Evolutionary conservation across 2,329 filamentous ascomycete species (phyloP).

Genomic region (Phaeosphaeria sp.): DNA sequence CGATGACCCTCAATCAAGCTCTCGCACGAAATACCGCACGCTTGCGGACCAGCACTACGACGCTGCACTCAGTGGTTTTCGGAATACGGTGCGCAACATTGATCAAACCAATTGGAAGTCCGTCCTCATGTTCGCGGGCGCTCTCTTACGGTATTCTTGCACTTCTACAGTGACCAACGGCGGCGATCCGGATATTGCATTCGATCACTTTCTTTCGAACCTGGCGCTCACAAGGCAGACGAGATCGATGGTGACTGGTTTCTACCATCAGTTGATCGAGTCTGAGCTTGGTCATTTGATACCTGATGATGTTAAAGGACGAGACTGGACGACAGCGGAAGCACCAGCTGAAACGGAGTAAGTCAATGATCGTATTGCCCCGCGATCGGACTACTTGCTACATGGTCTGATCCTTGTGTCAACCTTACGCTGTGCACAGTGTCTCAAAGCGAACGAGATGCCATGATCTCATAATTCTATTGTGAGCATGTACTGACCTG

Average conservation of each 20-base stretch:
- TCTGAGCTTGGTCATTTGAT: constrained; percentile 25
- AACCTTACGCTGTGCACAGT: no score
- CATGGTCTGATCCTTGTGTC: no score
- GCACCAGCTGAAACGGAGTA: constrained; percentile 23
- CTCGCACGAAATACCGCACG: constrained; percentile 17
- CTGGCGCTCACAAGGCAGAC: constrained; percentile 29
- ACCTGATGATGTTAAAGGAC: constrained; percentile 25
- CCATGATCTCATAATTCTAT: no score
- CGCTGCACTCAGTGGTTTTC: constrained; percentile 26
- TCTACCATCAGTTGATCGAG: constrained; percentile 18
- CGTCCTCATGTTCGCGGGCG: constrained; percentile 32
- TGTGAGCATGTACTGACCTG: no score
- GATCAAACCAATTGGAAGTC: constrained; percentile 50
- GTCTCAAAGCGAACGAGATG: no score
- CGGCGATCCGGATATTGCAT: constrained; percentile 21
- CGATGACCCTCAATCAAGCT: constrained; percentile 16
- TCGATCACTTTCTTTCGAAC: constrained; percentile 31
- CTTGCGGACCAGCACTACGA: constrained; percentile 32
- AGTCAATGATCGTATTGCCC: not conserved
- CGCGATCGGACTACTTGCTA: no score
- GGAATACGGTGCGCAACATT: constrained; percentile 35
- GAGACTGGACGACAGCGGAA: constrained; percentile 23
- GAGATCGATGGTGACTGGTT: constrained; percentile 30
- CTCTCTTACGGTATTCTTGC: constrained; percentile 32
- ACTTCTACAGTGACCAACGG: constrained; percentile 16